These are phyloP conservation scores for Plasmodium cynomolgi DNA, from an alignment of 169 alveolate species.

Conservation along the genomic window DNA sequence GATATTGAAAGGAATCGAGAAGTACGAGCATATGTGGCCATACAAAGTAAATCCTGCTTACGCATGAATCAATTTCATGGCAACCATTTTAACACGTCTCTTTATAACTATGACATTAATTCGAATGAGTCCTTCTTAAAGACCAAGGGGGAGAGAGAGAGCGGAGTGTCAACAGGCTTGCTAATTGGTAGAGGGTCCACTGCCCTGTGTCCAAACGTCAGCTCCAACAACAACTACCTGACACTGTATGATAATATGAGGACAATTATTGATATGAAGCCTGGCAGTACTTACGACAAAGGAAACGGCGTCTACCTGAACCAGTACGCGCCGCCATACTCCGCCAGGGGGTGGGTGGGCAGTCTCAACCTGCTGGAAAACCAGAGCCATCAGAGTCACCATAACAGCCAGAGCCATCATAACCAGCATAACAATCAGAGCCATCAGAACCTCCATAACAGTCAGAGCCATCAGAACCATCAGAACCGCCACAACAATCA, in stretches of 20 bases:
- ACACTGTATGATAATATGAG: constrained; percentile 17
- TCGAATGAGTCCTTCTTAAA: constrained; percentile 8
- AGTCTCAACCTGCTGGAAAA: not conserved
- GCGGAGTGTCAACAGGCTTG: not conserved
- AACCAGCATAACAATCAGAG: not conserved
- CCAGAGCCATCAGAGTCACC: not conserved
- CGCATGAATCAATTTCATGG: not conserved
- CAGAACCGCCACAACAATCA: not conserved
- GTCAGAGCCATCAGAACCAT: not conserved
- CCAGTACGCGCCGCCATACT: not conserved
- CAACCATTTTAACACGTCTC: constrained; percentile 10
- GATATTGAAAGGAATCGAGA: constrained; percentile 50
- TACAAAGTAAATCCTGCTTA: constrained; percentile 18
- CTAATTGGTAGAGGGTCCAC: not conserved
- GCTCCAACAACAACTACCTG: not conserved
- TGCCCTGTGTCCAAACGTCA: not conserved
- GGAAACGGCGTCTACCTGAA: not conserved
- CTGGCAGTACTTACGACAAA: not conserved
- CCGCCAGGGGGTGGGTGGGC: not conserved
- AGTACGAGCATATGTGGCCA: constrained; percentile 38
- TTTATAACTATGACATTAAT: constrained; percentile 9
- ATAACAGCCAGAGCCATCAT: not conserved
- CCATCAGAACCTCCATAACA: no score
- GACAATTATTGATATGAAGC: not conserved
- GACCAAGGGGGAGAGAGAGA: not conserved